Evolutionary conservation across 2,329 filamentous ascomycete genomes (phyloP), one percentile per base, ranked within the genome.

Genomic region (Hypoxylon sp.): DNA sequence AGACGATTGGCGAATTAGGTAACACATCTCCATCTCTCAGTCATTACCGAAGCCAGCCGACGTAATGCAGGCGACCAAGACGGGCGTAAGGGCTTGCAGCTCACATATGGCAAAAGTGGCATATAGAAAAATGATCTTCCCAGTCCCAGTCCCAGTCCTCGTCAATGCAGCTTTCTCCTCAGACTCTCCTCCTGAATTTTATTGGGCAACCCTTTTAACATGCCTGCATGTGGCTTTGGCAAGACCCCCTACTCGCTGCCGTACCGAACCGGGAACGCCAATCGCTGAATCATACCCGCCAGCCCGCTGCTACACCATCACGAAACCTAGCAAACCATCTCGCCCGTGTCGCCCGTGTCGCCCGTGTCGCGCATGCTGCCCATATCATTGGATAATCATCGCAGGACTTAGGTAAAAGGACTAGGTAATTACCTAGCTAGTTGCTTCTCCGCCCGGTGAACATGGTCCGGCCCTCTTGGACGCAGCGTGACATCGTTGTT

Each of bases 381-480:
- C 31, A 5, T 23, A 2, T 21, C 16, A 57, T 57, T 57, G 54
- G 54, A 20, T 50, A 31, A 13, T 15, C n/a, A 26, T 30, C 30
- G 7, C 9, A 36, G 19, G 23, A 37, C 21, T 43, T 42, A 50
- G 29, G 48, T 52, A 56, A 52, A 43, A 46, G 35, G 16, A 29
- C 7, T 19, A 25, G 5, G 21, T 36, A 34, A 26, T 32, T n/a
- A n/a, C n/a, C n/a, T n/a, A n/a, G n/a, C n/a, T n/a, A n/a, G n/a
- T n/a, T n/a, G n/a, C n/a, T 21, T 43, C 42, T 54, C 35, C 41
- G 50, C 45, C 50, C 50, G 43, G 48, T 32, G 37, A n/a, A 38
- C 27, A 11, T 42, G 26, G 21, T 42, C 30, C 38, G 45, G 36
- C 34, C 23, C 16, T 20, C 16, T 20, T 12, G 29, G 26, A 31